phyloP scores from a whole-genome alignment of 129 eudicot genomes.

The Centaurea solstitialis region DNA sequence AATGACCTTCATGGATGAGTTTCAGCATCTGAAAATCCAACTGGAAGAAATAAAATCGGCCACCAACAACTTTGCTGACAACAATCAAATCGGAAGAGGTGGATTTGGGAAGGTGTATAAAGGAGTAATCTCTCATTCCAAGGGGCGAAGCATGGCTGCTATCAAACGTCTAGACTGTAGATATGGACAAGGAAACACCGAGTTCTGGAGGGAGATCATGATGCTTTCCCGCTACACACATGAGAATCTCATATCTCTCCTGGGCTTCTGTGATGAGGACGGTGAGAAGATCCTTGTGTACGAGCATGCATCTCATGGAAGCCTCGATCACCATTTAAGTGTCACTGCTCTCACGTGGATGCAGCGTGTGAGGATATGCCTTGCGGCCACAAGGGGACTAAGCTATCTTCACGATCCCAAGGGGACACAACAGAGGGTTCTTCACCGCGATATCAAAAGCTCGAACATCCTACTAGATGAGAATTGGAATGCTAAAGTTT shows the following conservation, averaged over 20 bases:
- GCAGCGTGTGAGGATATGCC: constrained; percentile 16
- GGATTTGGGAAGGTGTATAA: too few relatives aligned
- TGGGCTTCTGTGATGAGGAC: too few relatives aligned
- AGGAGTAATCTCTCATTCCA: not conserved
- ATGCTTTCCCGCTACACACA: constrained; percentile 18
- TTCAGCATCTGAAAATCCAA: not conserved
- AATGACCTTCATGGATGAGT: too few relatives aligned
- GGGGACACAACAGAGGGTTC: constrained; percentile 28
- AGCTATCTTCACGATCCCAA: constrained; percentile 28
- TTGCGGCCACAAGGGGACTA: constrained; percentile 28
- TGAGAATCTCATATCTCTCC: constrained; percentile 10
- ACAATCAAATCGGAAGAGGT: too few relatives aligned
- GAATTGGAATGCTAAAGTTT: constrained; percentile 24
- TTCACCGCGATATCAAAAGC: constrained; percentile 36
- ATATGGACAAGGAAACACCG: not conserved
- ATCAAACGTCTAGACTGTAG: constrained; percentile 18
- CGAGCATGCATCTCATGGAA: constrained; percentile 17
- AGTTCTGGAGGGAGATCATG: constrained; percentile 27
- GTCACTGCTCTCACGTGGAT: constrained; percentile 20
- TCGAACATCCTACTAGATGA: constrained; percentile 37
- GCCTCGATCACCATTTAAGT: constrained; percentile 14
- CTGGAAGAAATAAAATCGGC: too few relatives aligned
- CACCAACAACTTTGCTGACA: too few relatives aligned
- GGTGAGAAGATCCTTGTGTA: constrained; percentile 28
- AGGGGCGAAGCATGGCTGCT: not conserved